Percentiles rank a stretch among this genome's conserved stretches.
Evolutionary conservation across 768 basidiomycete species (phyloP).

Genomic region (Termitomyces eurrhizus): DNA sequence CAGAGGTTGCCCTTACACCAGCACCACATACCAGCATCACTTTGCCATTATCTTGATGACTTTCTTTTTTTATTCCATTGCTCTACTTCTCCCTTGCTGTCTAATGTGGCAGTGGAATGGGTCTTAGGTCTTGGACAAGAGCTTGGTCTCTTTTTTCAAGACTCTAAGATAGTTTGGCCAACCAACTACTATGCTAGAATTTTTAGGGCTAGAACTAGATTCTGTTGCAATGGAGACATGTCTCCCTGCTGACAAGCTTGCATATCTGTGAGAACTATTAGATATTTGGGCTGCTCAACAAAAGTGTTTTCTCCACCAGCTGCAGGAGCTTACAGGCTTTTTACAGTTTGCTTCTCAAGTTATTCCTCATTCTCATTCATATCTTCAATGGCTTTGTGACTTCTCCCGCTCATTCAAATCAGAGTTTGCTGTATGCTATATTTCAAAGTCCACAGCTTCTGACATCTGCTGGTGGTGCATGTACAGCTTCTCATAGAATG

Average conservation of each 20-base stretch:
- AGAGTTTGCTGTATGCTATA: slow-evolving; percentile 14
- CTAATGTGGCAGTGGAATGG: slow-evolving; percentile 11
- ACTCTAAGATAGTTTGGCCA: too few relatives aligned
- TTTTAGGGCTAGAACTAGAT: slow-evolving; percentile 25
- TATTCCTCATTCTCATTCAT: slow-evolving; percentile 25
- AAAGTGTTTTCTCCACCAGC: slow-evolving; percentile 19
- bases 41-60: not conserved
- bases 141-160: too few relatives aligned
- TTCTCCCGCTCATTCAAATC: slow-evolving; percentile 25
- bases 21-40: slow-evolving; percentile 21
- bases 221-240: too few relatives aligned
- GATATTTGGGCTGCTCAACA: slow-evolving; percentile 18
- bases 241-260: slow-evolving; percentile 28
- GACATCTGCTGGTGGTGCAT: slow-evolving; percentile 31
- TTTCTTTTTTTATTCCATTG: not conserved
- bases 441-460: slow-evolving; percentile 17
- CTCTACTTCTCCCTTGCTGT: not conserved
- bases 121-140: too few relatives aligned
- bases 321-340: slow-evolving; percentile 29
- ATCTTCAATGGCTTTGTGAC: slow-evolving; percentile 23
- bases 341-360: slow-evolving; percentile 32
- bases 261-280: slow-evolving; percentile 20
- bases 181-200: slow-evolving; percentile 21
- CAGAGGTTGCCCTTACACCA: too few relatives aligned
- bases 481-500: slow-evolving; percentile 26